Evolutionary conservation across 2,329 filamentous ascomycete genomes (phyloP), one percentile per base, ranked within the genome.

Genomic region (Cercospora zeina): DNA sequence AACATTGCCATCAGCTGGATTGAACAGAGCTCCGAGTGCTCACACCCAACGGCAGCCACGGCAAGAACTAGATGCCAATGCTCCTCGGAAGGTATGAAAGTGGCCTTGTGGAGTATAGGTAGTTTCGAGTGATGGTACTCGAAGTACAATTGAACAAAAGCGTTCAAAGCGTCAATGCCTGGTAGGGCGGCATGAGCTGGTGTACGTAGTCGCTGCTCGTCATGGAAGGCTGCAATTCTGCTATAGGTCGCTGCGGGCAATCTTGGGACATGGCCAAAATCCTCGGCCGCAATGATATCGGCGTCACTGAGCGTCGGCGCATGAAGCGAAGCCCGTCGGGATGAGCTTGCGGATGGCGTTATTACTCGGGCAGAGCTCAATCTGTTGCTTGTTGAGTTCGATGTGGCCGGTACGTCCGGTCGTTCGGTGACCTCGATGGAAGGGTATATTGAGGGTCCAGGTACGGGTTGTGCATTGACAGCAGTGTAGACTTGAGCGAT

Each of bases 61-160:
- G 58, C 58, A 9, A 60, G 58, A 6, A 60, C 58, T 16, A 60
- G 34, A 24, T 54, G 36, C 58, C 58, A 60, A 21, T 54, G 27
- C 11, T 60, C 58, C n/a, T 60, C 58, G 19, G 49, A 30, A 19
- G 58, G 58, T 11, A 16, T 27, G 50, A 60, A 60, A 13, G 58
- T 60, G n/a, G 58, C 34, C 34, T 54, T 60, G 39, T 60, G 58
- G n/a, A 60, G 49, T 16, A 60, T 10, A 11, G 58, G 49, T 8
- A 60, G 30, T 30, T 60, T 53, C 8, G 58, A 34, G 30, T 60
- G 58, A 42, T 54, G 51, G 21, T 60, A 54, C 19, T 60, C 34
- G 6, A 60, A 60, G 27, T 60, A 60, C 24, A 60, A 30, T 9
- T 60, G 58, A 30, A 60, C 49, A 14, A 60, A 60, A 16, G 51